A percentile compares a stretch with the other conserved stretches of the same genome.
Evolutionary conservation across 306 rosid genomes (phyloP).

Genomic region (Cucumis hystrix): DNA sequence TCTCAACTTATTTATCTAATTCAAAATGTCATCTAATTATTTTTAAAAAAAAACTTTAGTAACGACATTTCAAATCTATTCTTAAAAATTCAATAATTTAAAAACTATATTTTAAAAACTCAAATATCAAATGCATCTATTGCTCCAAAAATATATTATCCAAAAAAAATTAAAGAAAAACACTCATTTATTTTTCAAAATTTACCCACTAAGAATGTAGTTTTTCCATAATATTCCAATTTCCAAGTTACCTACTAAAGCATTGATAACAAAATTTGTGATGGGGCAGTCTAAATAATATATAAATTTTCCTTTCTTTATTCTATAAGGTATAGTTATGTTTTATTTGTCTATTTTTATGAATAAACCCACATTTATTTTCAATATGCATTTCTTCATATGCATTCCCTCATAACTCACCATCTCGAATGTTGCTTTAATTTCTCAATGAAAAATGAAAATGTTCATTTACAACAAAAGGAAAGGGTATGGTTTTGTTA

Average conservation of each 20-base stretch:
- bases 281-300: background rate
- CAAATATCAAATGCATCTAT: too few relatives aligned
- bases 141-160: too few relatives aligned
- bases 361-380: background rate
- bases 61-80: too few relatives aligned
- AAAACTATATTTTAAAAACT: too few relatives aligned
- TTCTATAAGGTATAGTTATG: background rate
- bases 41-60: too few relatives aligned
- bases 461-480: background rate
- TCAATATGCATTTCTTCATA: background rate
- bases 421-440: background rate
- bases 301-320: background rate
- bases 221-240: background rate
- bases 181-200: too few relatives aligned
- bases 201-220: too few relatives aligned
- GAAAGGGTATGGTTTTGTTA: background rate
- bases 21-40: too few relatives aligned
- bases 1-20: too few relatives aligned
- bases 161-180: too few relatives aligned
- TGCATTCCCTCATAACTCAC: background rate
- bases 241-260: background rate
- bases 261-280: background rate
- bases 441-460: background rate
- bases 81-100: too few relatives aligned
- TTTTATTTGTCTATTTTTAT: background rate